Conservation (phyloP, 73 alveolate genomes). For the Stentor roeselii region DNA sequence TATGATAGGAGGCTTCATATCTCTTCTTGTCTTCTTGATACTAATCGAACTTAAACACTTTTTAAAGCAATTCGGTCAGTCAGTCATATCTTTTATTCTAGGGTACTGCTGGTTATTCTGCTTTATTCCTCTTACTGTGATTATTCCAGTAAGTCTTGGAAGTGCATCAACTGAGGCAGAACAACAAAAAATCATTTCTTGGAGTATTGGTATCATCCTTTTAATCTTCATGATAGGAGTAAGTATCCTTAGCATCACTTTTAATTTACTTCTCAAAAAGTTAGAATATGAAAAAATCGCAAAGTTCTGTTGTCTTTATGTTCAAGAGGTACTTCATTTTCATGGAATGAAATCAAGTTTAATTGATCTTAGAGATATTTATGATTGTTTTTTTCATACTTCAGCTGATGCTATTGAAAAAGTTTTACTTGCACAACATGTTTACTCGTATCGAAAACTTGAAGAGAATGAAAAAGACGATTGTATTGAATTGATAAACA, state of each 20-base stretch:
- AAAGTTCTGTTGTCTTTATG: background rate
- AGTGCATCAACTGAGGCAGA: background rate
- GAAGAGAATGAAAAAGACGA: background rate
- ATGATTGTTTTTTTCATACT: background rate
- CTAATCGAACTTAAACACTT: background rate
- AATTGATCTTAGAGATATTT: background rate
- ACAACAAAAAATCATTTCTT: background rate
- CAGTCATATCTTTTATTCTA: background rate
- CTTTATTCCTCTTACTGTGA: background rate
- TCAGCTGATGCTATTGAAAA: background rate
- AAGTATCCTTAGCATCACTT: background rate
- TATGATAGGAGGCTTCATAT: background rate
- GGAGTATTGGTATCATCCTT: background rate
- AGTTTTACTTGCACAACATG: background rate
- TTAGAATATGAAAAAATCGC: background rate
- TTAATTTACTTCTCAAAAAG: background rate
- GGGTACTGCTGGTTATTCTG: background rate
- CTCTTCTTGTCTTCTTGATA: background rate
- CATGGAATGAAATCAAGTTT: background rate
- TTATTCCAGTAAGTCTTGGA: background rate
- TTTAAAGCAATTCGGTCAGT: background rate
- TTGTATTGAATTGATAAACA: background rate
- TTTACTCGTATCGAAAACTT: background rate
- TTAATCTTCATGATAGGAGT: background rate
- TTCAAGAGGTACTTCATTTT: background rate